Evolutionary conservation across 1,139 yeast genomes (phyloP), one percentile per base, ranked within the genome.

Genomic region (Lodderomyces orthopsilosis): DNA sequence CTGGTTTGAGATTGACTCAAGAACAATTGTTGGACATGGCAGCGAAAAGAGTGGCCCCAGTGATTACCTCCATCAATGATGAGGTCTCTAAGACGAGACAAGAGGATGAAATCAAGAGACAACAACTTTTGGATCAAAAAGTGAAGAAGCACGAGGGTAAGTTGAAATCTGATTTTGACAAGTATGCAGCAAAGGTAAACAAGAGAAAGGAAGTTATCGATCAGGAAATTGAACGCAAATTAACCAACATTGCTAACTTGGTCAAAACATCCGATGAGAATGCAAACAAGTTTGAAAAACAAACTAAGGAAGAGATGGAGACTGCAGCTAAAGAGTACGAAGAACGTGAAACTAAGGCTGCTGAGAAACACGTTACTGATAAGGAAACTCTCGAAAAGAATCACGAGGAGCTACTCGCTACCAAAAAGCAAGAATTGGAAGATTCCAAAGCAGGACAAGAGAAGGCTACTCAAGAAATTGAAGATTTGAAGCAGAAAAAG

Each of bases 1-100:
- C 77, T 37, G 83, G 83, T 12, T 67, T 77, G 58, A 68, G 62
- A 45, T 66, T 78, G 68, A 74, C 82, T 35, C 81, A 77, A 52
- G 74, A 73, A 45, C 80, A 78, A 58, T 71, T 79, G 51, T 66
- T 77, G 51, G 83, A 71, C 40, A 74, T 79, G 57, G 83, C 83
- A 21, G 77, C 78, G 35, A 66, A 65, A 51, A 69, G 83, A 53
- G 80, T 79, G 34, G 78, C 79, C 21, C 84, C 84, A 2, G 75
- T 78, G 26, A 65, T 79, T 54, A 65, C 73, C 37, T 68, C 62
- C 50, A 77, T 78, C 55, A 75, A 77, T 52, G 75, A 71, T 15
- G 75, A 75, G 50, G 83, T 77, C 41, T 61, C 65, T 42, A 71
- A 72, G 51, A 70, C 77, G 35, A 63, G 75, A 51, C 56, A 70